Percentiles rank a stretch among this genome's conserved stretches.
Evolutionary conservation across 2,329 filamentous ascomycete species (phyloP).

Genomic region (Aspergillus aculeatus): DNA sequence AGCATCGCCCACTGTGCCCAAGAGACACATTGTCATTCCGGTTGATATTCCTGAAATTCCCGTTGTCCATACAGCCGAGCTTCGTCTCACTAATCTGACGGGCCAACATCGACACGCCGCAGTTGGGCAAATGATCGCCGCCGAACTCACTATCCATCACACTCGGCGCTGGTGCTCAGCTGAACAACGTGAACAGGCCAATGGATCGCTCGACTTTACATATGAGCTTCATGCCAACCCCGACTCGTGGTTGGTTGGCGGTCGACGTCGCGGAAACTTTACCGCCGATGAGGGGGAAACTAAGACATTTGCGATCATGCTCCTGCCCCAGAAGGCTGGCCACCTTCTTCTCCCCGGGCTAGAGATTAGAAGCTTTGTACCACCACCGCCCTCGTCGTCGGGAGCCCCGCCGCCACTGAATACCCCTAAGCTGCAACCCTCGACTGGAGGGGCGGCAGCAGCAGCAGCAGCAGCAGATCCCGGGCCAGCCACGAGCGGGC

Average conservation of each 20-base stretch:
- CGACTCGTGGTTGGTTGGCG: conserved; percentile 83
- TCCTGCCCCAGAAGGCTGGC: conserved; percentile 78
- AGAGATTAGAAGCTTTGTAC: conserved; percentile 67
- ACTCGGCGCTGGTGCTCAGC: conserved; percentile 54
- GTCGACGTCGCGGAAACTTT: conserved; percentile 76
- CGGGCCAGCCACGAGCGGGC: not conserved
- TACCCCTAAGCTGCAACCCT: conserved; percentile 17
- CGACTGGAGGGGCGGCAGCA: conserved; percentile 14
- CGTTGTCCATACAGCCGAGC: conserved; percentile 71
- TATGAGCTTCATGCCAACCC: conserved; percentile 75
- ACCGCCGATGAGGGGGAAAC: conserved; percentile 48
- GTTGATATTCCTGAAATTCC: conserved; percentile 84
- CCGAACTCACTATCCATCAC: conserved; percentile 51
- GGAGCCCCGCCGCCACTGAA: not conserved
- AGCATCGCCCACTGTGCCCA: conserved; percentile 38
- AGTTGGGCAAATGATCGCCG: conserved; percentile 49
- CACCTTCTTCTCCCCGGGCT: conserved; percentile 74
- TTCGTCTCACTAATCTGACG: conserved; percentile 32
- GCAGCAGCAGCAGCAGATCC: conserved; percentile 11
- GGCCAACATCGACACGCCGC: conserved; percentile 38
- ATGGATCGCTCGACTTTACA: conserved; percentile 67
- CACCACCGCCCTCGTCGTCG: conserved; percentile 27
- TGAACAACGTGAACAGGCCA: conserved; percentile 30
- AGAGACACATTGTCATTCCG: conserved; percentile 73
- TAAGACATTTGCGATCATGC: conserved; percentile 63